Base-by-base conservation (phyloP, 257 asterid genomes). In the Salvia miltiorrhiza region DNA sequence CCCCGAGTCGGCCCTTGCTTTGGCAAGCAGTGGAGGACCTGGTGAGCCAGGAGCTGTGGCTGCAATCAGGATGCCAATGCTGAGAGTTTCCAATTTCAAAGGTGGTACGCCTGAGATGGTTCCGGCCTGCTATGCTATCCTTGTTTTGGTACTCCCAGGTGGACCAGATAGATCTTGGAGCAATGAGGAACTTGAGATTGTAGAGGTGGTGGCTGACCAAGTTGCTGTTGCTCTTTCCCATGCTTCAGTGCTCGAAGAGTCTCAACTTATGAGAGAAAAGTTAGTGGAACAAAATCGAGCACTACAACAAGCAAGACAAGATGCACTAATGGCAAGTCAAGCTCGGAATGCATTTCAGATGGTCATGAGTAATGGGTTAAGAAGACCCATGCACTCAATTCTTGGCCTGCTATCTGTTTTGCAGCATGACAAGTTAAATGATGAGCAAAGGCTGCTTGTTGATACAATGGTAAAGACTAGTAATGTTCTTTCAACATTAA, bases 161-260 rank as follows among this genome's bases (percentile, higher is more conserved):
- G 92, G 87, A 54, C 78, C 62, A 9, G 82, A 85, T 40, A 74
- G 95, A 70, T 75, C 84, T 8, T 94, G 99, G 99, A 79, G 87
- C 49, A 39, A 65, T 14, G 85, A 87, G 61, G 99, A 94, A 45
- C 86, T 94, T 21, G 96, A 89, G 70, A 91, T 94, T 28, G 95
- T 94, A 11, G 80, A 84, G 61, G 90, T 82, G 14, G 97, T 92
- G 69, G 96, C 97, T 9, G 93, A 91, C 77, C 99, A 94, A 83
- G 97, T 94, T 52, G 90, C 97, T 0, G 96, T 94, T 55, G 99
- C 99, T 41, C 84, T 94, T 52, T 94, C 99, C 52, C 99, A 94
- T 74, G 99, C 97, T 66, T 87, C 97, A 19, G 84, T 94, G 23
- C 96, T 94, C 14, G 97, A 94, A 78, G 97, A 94, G 78, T 89